Conservation (phyloP, 306 rosid species). For the Prunus dulcis region DNA sequence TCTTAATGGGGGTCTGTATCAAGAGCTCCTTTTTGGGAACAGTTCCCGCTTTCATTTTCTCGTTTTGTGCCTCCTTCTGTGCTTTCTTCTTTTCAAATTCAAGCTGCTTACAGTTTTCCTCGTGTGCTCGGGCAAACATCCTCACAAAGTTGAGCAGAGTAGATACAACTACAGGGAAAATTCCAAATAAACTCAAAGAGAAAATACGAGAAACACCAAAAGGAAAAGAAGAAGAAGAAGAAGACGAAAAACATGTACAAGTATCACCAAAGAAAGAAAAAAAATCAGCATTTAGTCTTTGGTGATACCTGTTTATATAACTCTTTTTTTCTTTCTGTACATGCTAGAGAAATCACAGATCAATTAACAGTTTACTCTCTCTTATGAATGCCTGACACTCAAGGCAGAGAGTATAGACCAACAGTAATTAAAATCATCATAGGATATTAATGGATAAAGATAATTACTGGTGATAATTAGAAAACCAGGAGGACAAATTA, state of each 20-base stretch:
- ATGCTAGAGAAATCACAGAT: not conserved
- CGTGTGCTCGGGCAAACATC: conserved; percentile 62
- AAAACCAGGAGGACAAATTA: not conserved
- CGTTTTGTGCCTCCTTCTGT: conserved; percentile 62
- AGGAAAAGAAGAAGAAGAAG: not conserved
- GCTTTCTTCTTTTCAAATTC: conserved; percentile 64
- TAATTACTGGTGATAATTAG: not conserved
- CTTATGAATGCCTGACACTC: not conserved
- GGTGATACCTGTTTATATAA: too few relatives aligned
- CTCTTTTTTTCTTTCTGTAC: not conserved
- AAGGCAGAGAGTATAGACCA: not conserved
- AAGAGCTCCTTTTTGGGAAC: conserved; percentile 41
- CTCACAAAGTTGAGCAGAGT: conserved; percentile 72
- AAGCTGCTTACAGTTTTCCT: conserved; percentile 65
- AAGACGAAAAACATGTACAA: not conserved
- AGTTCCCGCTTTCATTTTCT: conserved; percentile 41
- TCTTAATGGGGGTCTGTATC: conserved; percentile 45
- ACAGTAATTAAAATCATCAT: not conserved
- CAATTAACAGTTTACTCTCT: not conserved
- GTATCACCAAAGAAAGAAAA: not conserved
- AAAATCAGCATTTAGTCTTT: not conserved
- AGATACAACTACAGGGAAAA: conserved; percentile 49
- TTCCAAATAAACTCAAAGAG: conserved; percentile 2
- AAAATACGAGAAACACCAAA: not conserved
- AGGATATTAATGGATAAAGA: not conserved